Conservation (phyloP, 305 asterid genomes). For the Fraxinus nigra region DNA sequence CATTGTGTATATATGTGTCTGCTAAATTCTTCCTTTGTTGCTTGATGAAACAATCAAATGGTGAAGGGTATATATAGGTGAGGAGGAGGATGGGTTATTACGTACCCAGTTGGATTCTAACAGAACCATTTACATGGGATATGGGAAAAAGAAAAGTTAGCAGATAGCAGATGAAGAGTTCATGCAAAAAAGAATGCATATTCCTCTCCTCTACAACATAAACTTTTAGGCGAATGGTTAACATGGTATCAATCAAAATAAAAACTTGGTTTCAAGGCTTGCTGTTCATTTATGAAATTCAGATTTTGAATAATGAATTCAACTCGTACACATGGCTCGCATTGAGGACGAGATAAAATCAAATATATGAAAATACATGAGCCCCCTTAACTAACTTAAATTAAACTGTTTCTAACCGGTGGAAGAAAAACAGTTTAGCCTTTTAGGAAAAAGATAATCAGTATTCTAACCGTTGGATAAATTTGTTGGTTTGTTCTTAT, state of each 20-base stretch:
- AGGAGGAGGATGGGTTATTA: neutral
- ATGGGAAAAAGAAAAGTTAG: neutral
- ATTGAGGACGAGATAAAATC: neutral
- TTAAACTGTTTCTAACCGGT: neutral
- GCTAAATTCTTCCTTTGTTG: neutral
- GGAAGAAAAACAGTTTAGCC: neutral
- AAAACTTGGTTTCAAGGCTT: neutral
- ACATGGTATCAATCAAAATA: neutral
- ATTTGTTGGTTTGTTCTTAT: neutral
- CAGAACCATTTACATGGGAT: neutral
- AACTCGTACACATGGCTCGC: neutral
- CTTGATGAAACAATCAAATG: neutral
- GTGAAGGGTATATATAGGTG: neutral
- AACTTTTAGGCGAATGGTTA: neutral
- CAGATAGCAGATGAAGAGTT: neutral
- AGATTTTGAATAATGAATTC: neutral
- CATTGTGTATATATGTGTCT: conserved; percentile 20
- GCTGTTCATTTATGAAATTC: neutral
- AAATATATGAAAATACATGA: neutral
- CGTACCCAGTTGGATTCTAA: neutral
- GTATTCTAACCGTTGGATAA: neutral
- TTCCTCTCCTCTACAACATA: neutral
- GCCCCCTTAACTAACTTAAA: neutral
- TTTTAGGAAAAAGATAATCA: neutral
- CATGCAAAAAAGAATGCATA: neutral